Percentiles rank a stretch among this genome's conserved stretches.
phyloP scores from a whole-genome alignment of 2,329 filamentous ascomycete genomes.

The Venturia pyrina region DNA sequence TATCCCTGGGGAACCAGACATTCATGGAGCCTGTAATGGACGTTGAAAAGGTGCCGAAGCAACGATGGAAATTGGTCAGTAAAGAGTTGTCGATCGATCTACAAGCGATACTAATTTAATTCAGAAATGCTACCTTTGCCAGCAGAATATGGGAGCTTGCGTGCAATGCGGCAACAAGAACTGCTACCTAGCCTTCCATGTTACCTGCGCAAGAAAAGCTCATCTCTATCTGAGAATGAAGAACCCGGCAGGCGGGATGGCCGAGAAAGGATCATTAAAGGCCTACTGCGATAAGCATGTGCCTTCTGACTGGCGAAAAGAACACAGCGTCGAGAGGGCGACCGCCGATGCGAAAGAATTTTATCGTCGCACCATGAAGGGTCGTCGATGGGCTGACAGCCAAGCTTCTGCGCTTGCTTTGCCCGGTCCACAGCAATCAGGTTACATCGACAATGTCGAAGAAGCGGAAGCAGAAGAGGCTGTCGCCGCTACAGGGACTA shows the following conservation, averaged over 20 bases:
- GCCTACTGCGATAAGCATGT: conserved; percentile 96
- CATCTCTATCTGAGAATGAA: conserved; percentile 95
- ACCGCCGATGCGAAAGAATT: conserved; percentile 77
- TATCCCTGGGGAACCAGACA: conserved; percentile 87
- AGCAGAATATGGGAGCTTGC: conserved; percentile 94
- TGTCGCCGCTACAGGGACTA: conserved; percentile 43
- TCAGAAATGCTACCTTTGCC: conserved; percentile 82
- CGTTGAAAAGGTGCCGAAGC: conserved; percentile 93
- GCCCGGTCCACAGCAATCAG: conserved; percentile 55
- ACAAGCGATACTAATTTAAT: not conserved
- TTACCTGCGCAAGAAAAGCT: conserved; percentile 84
- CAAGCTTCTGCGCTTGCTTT: conserved; percentile 73
- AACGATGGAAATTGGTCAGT: conserved; percentile 69
- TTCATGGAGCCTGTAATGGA: conserved; percentile 99
- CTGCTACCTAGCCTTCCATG: conserved; percentile 94
- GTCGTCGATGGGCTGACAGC: conserved; percentile 84
- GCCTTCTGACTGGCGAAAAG: conserved; percentile 75
- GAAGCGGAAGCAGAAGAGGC: conserved; percentile 39
- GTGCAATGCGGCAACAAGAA: conserved; percentile 98
- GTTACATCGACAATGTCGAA: conserved; percentile 29
- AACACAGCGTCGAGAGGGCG: conserved; percentile 72
- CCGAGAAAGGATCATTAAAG: conserved; percentile 76
- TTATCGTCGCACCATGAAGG: conserved; percentile 82
- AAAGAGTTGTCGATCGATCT: not conserved
- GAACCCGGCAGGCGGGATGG: conserved; percentile 66